These are phyloP conservation scores for Solanum pennellii DNA, from an alignment of 257 asterid genomes.

Conservation along the genomic window DNA sequence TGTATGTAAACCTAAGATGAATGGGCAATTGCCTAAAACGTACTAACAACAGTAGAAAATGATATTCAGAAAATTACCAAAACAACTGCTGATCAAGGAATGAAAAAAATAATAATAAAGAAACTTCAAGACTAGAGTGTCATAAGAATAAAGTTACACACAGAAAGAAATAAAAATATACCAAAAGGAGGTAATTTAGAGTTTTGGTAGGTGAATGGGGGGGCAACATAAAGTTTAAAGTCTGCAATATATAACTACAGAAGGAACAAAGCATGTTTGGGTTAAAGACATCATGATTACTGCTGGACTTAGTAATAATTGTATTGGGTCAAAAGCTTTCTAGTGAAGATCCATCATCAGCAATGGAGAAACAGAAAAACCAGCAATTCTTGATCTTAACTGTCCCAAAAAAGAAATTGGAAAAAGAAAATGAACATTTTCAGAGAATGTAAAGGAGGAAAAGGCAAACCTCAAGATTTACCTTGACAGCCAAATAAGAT, in stretches of 20 bases:
- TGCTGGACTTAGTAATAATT: neutral
- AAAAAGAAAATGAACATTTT: neutral
- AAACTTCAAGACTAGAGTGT: neutral
- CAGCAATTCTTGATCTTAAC: neutral
- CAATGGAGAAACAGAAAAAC: neutral
- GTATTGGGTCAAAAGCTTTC: neutral
- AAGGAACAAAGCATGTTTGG: neutral
- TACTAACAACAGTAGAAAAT: neutral
- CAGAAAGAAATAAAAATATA: neutral
- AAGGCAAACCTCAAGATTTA: neutral
- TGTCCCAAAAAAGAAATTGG: neutral
- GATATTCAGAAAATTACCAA: neutral
- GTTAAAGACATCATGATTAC: neutral
- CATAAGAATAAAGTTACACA: neutral
- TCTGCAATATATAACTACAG: neutral
- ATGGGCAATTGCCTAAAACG: neutral
- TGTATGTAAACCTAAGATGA: neutral
- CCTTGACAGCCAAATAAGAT: neutral
- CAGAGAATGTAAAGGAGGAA: neutral
- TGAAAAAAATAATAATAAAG: neutral
- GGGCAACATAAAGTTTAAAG: neutral
- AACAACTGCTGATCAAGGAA: neutral
- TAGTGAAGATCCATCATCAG: slow-evolving; percentile 1
- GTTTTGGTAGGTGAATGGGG: neutral
- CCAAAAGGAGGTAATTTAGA: neutral